Evolutionary conservation across 441 rosid species (phyloP), one percentile per base, ranked within the genome.

Genomic region (Pelargonium cotyledonis): DNA sequence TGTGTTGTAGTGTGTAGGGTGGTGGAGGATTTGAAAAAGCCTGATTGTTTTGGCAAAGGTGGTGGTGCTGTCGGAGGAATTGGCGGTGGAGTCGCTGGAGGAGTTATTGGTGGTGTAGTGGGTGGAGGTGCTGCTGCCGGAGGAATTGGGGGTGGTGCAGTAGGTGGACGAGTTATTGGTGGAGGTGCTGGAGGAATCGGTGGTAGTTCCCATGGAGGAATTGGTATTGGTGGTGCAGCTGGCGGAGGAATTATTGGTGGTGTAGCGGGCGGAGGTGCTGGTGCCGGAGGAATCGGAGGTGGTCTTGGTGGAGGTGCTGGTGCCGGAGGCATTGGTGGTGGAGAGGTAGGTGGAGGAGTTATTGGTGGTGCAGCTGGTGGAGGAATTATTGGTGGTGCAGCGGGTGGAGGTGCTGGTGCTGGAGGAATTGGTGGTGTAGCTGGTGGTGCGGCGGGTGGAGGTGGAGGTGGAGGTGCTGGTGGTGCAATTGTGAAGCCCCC

Each of bases 11-110:
- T 51, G 38, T 61, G 76, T 40, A 65, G 43, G 15, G 16, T 29
- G 65, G 21, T n/a, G 57, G 26, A 21, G 63, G 55, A n/a, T 10
- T 10, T 57, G 65, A 76, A 72, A 61, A 72, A 72, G 57, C 73
- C 76, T 11, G 69, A 68, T 47, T 61, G 68, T 60, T 65, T 72
- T 61, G n/a, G 55, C 15, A 16, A 26, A 26, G 31, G 65, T 8
- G 70, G 69, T 38, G 67, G 7, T 46, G 40, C 40, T 44, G 70
- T 67, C 1, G 69, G 69, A 3, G 63, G 53, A 65, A 40, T 55
- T 63, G 67, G 70, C 2, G 53, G 69, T 38, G 67, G 7, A 6
- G 29, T 67, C 0, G 41, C 5, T 8, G 49, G 49, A 44, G 12
- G 9, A 5, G 62, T 43, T 0, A 44, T 10, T 49, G 51, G 9